phyloP scores from a whole-genome alignment of 2,329 filamentous ascomycete genomes.

The Colletotrichum sp. region DNA sequence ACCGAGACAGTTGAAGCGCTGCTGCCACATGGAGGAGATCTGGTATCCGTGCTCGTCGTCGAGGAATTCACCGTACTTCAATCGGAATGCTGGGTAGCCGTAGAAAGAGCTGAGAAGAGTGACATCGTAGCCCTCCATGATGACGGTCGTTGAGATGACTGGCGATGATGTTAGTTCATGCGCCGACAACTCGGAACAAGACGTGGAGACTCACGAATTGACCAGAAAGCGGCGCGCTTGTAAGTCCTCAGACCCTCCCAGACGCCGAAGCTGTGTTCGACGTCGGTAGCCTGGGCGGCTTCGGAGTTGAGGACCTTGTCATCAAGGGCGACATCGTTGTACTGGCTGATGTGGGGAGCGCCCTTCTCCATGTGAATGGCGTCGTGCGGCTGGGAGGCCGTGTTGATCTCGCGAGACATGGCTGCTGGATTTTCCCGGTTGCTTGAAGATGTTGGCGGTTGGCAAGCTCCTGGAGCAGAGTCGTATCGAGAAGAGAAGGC shows the following conservation, averaged over 20 bases:
- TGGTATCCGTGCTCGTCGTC: conserved; percentile 43
- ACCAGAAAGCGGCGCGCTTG: conserved; percentile 45
- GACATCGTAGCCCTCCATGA: conserved; percentile 58
- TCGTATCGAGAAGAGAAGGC: neutral
- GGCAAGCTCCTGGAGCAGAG: conserved; percentile 9
- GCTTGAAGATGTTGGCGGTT: neutral
- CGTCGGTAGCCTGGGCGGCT: conserved; percentile 38
- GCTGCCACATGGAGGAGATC: conserved; percentile 57
- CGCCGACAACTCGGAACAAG: neutral
- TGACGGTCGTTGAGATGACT: conserved; percentile 50
- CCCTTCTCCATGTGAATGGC: conserved; percentile 34
- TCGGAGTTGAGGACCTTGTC: conserved; percentile 42
- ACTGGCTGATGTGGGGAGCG: conserved; percentile 31
- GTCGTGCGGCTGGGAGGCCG: conserved; percentile 2
- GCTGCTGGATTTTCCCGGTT: neutral
- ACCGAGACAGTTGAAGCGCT: conserved; percentile 44
- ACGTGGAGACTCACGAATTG: conserved; percentile 34
- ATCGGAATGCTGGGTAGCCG: conserved; percentile 43
- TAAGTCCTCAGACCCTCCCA: conserved; percentile 42
- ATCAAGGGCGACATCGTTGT: conserved; percentile 36
- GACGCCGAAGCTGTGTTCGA: conserved; percentile 40
- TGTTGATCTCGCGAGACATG: conserved; percentile 17
- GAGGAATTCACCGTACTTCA: conserved; percentile 43
- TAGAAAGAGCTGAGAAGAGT: conserved; percentile 52
- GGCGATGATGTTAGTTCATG: neutral